Percentiles rank a stretch among this genome's conserved stretches.
These are phyloP conservation scores for Rhizopogon sp. DNA, from an alignment of 768 basidiomycete genomes.

Conservation along the genomic window DNA sequence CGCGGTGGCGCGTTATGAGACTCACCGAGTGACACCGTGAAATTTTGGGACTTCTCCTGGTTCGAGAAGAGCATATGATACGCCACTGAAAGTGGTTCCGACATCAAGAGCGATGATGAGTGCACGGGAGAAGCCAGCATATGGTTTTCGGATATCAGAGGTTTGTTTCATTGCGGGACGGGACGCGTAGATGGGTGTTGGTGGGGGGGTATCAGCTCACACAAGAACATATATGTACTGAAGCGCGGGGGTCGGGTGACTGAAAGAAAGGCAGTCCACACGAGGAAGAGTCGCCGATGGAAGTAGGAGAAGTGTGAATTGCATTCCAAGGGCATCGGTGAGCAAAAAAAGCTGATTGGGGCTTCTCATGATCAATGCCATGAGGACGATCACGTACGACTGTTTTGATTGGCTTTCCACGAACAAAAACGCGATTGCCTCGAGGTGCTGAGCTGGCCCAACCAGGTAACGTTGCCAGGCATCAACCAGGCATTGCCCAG, in stretches of 20 bases:
- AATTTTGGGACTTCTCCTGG: constrained; percentile 80
- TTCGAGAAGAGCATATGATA: constrained; percentile 79
- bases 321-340: background rate
- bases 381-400: constrained; percentile 8
- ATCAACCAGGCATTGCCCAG: no score
- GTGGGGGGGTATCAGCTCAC: background rate
- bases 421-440: constrained; percentile 9
- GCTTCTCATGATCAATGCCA: background rate
- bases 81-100: constrained; percentile 80
- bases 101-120: constrained; percentile 79
- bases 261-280: constrained; percentile 6
- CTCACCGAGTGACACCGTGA: constrained; percentile 72
- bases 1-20: background rate
- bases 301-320: no score
- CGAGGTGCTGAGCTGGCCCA: constrained; percentile 7
- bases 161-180: constrained; percentile 40
- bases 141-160: constrained; percentile 70
- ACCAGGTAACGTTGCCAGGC: background rate
- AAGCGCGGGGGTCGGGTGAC: constrained; percentile 4
- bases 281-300: constrained; percentile 1
- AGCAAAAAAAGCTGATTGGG: constrained; percentile 1
- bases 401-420: background rate
- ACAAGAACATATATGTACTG: constrained; percentile 8
- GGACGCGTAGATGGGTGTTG: constrained; percentile 4
- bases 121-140: constrained; percentile 55